Conservation (phyloP, 176 grass and related monocot genomes). For the Secale cereale region DNA sequence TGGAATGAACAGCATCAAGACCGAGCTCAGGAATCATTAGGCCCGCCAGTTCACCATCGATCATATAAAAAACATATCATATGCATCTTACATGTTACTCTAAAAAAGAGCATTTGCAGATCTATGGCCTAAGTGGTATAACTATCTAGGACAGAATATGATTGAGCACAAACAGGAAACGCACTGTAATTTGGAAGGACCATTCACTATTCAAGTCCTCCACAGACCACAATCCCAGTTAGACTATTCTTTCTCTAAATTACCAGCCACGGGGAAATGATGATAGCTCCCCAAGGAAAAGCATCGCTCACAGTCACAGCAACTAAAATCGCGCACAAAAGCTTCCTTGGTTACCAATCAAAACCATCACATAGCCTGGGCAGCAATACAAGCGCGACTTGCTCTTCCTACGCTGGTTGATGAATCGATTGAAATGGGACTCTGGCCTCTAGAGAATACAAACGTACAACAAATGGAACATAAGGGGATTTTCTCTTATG, state of each 20-base stretch:
- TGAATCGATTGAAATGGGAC: background rate
- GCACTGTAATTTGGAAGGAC: background rate
- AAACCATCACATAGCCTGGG: background rate
- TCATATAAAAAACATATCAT: background rate
- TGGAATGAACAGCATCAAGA: background rate
- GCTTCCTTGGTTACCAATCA: background rate
- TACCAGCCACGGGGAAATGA: background rate
- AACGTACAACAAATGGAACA: background rate
- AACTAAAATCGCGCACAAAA: background rate
- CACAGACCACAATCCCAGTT: background rate
- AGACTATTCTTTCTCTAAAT: background rate
- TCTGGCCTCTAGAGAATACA: background rate
- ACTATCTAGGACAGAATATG: background rate
- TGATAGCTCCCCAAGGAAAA: background rate
- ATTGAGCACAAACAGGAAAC: background rate
- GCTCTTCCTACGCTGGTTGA: background rate
- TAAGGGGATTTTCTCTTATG: no score
- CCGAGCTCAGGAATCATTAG: background rate
- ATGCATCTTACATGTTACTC: background rate
- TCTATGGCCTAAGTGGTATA: background rate
- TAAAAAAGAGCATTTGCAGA: background rate
- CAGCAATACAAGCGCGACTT: background rate
- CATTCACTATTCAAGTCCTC: background rate
- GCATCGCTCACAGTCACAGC: background rate
- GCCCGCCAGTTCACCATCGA: background rate